Base-by-base conservation (phyloP, 306 rosid genomes). In the Castanea crenata region DNA sequence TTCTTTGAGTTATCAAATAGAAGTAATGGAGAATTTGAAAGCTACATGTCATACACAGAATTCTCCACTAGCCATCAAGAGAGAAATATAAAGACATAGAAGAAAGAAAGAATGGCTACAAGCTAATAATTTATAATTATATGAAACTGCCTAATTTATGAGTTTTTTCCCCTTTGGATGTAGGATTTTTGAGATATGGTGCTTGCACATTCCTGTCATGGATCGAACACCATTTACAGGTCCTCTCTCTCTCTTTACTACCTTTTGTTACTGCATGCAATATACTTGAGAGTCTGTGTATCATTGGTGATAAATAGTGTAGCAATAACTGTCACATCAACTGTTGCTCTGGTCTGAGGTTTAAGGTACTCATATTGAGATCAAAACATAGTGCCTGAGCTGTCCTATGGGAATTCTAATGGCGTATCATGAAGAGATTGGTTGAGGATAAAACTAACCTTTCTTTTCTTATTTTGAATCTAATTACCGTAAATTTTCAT, bases 121-220 rank as follows among this genome's bases (percentile, higher is more conserved):
- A 8, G 62, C 46, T 52, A 73, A 21, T 27, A n/a, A 73, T 54
- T 7, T 52, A 13, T 23, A 54, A 27, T 7, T 52, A 21, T 23
- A 5, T 15, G 41, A 38, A 3, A 62, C 55, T 52, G 71, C 55
- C 75, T 83, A n/a, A 46, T 74, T 79, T 57, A 51, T 41, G 74
- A 13, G 23, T 29, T 62, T 77, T 32, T 57, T 74, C 54, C 68
- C 38, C 46, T 52, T 70, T 85, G 80, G 59, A 77, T 88, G 84
- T 77, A 95, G 98, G 89, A 79, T 90, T 44, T 95, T 90, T 82
- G 88, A 95, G 51, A 19, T 90, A 72, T 90, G 94, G 94, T 91
- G 99, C 94, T 86, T 95, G 90, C 99, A 95, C 83, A 89, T 91
- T 84, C 97, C 99, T 21, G 90, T 83, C 18, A 80, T 72, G 81